A percentile compares a stretch with the other conserved stretches of the same genome.
Conservation (phyloP, 805 yeast genomes). For the Starmerella potacharoeniae region DNA sequence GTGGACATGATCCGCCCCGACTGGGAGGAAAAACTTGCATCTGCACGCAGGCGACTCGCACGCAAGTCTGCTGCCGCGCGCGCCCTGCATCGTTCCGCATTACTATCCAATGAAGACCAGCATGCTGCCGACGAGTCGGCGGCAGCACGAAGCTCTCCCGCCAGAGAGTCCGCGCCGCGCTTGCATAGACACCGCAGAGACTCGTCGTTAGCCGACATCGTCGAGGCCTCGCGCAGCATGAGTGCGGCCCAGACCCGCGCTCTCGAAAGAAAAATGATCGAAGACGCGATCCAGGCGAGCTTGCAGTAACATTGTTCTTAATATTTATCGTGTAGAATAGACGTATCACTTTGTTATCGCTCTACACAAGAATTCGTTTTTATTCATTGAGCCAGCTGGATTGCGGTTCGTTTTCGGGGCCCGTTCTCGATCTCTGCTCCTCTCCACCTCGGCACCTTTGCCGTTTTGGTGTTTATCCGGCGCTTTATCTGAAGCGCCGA, state of each 20-base stretch:
- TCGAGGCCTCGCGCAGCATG: constrained; percentile 14
- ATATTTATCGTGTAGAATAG: background rate
- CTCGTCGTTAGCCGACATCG: constrained; percentile 8
- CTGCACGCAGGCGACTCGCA: constrained; percentile 67
- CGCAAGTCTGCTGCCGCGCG: constrained; percentile 88
- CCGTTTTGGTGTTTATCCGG: no score
- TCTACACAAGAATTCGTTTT: no score
- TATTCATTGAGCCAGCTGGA: no score
- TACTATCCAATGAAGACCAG: constrained; percentile 34
- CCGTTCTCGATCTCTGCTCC: no score
- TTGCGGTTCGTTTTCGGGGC: no score
- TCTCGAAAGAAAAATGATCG: constrained; percentile 22
- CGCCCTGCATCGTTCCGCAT: constrained; percentile 80
- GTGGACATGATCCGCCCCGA: constrained; percentile 83
- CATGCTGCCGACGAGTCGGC: background rate
- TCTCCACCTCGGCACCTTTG: no score
- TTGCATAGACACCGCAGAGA: background rate
- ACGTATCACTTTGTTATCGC: background rate
- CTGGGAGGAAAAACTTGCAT: constrained; percentile 67
- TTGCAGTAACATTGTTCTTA: constrained; percentile 7
- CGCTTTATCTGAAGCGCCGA: no score
- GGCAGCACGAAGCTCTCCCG: background rate
- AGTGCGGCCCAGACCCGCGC: constrained; percentile 19
- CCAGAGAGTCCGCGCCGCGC: background rate
- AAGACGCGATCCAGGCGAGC: constrained; percentile 22